Conservation (phyloP, 176 grass and related monocot species). For the Echinochloa phyllopogon region DNA sequence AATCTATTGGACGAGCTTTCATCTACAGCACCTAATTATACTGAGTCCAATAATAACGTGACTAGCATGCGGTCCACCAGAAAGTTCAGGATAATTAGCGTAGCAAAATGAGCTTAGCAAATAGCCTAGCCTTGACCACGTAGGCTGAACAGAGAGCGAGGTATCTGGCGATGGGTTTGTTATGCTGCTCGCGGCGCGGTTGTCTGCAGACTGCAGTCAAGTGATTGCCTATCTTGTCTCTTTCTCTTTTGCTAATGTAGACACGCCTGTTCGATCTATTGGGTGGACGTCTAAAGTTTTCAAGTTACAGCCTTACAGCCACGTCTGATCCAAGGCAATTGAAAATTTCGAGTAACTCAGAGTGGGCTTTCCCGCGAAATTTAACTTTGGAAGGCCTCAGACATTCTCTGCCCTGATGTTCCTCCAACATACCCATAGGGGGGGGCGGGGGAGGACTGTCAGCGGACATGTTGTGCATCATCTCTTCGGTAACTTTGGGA, state of each 20-base stretch:
- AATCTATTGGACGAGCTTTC: no score
- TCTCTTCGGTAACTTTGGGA: constrained; percentile 29
- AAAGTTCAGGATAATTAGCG: constrained; percentile 26
- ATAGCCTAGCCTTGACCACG: background rate
- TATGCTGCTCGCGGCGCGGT: constrained; percentile 4
- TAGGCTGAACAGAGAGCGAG: background rate
- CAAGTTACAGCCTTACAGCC: background rate
- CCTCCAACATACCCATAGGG: background rate
- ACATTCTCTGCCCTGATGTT: background rate
- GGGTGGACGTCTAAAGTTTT: constrained; percentile 13
- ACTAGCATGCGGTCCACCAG: background rate
- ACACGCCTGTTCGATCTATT: background rate
- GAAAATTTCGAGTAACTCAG: background rate
- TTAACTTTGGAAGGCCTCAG: no score
- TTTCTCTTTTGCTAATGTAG: constrained; percentile 15
- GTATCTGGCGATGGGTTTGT: background rate
- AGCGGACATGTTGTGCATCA: constrained; percentile 35
- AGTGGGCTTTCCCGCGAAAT: background rate
- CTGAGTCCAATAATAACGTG: background rate
- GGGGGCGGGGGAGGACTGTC: constrained; percentile 1
- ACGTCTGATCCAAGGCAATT: background rate
- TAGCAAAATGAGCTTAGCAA: background rate
- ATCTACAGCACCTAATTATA: background rate
- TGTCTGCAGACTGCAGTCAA: background rate
- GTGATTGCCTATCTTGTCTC: constrained; percentile 38